Evolutionary conservation across 2,329 filamentous ascomycete species (phyloP).

Genomic region (Neonectria neomacrospora): DNA sequence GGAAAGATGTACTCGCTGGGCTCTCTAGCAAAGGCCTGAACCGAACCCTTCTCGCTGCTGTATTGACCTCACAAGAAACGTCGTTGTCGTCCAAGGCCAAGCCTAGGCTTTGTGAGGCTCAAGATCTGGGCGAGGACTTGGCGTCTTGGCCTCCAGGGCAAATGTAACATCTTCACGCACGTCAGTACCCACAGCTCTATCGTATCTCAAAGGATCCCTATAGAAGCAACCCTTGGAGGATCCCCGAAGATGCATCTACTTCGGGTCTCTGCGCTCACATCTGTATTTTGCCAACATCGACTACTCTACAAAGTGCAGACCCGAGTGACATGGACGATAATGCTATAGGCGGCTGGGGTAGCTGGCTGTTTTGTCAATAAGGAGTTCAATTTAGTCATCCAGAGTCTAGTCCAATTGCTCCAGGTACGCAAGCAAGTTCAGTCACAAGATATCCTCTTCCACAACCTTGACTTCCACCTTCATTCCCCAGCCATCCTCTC

Average conservation of each 20-base stretch:
- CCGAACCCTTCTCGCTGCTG: not conserved
- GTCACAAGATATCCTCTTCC: slow-evolving; percentile 25
- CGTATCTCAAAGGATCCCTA: too few relatives aligned
- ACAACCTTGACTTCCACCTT: slow-evolving; percentile 28
- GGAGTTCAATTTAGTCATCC: not conserved
- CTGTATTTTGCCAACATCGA: too few relatives aligned
- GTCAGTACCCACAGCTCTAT: too few relatives aligned
- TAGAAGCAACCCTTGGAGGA: too few relatives aligned
- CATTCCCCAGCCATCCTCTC: slow-evolving; percentile 27
- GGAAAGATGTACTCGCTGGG: not conserved
- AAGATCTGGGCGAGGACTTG: not conserved
- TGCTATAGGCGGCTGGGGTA: too few relatives aligned
- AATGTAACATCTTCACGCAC: not conserved
- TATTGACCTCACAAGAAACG: not conserved
- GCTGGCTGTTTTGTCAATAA: too few relatives aligned
- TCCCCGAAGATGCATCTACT: too few relatives aligned
- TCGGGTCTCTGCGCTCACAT: too few relatives aligned
- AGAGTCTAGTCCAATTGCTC: not conserved
- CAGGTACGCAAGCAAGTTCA: not conserved
- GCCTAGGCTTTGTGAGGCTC: not conserved
- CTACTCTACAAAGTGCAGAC: too few relatives aligned
- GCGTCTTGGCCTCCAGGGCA: not conserved
- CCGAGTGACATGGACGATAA: too few relatives aligned
- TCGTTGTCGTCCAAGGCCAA: not conserved
- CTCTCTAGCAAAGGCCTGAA: not conserved